Evolutionary conservation across 2,329 filamentous ascomycete genomes (phyloP), one percentile per base, ranked within the genome.

Genomic region (Fusarium zealandicum): DNA sequence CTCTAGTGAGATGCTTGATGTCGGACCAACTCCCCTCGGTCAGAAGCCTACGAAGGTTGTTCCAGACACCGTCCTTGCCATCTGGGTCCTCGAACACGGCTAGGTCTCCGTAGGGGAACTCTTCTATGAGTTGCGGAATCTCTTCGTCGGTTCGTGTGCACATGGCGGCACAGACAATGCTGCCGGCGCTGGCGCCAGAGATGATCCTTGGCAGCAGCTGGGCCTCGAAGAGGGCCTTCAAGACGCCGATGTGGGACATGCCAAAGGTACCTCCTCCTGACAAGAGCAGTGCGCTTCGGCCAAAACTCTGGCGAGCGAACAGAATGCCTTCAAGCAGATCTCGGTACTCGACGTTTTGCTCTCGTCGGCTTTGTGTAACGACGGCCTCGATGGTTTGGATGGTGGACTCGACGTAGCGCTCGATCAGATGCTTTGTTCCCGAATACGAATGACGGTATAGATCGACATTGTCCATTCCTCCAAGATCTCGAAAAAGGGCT

Each of bases 251-350:
- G 70, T 96, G 92, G 54, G 90, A 90, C 90, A 96, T 96, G 33
- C 92, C 92, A 74, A 96, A 92, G 1, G 92, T 95, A 1, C 89
- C 92, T 2, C 92, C 92, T 7, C 92, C 92, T 5, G 92, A 96
- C 9, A 96, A 78, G 9, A 96, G 78, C 43, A 96, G 76, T 0
- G 91, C 92, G 59, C 88, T 95, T 57, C 92, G 83, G n/a, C 92
- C 92, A 68, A 92, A 96, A 30, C 90, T 89, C 68, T 93, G 90
- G 32, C 90, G 84, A 1, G 90, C 84, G 49, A 85, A 83, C 38
- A 93, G 73, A 59, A 95, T 79, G 51, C 86, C 84, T 48, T 93
- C 88, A 6, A 92, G 78, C 5, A 85, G 69, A 41, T 82, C 81
- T 18, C 77, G 82, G 36, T 85, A 78, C 43, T 88, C 84, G 31